A percentile compares a stretch with the other conserved stretches of the same genome.
Conservation (phyloP, 2,329 filamentous ascomycete species). For the Claviceps purpurea region DNA sequence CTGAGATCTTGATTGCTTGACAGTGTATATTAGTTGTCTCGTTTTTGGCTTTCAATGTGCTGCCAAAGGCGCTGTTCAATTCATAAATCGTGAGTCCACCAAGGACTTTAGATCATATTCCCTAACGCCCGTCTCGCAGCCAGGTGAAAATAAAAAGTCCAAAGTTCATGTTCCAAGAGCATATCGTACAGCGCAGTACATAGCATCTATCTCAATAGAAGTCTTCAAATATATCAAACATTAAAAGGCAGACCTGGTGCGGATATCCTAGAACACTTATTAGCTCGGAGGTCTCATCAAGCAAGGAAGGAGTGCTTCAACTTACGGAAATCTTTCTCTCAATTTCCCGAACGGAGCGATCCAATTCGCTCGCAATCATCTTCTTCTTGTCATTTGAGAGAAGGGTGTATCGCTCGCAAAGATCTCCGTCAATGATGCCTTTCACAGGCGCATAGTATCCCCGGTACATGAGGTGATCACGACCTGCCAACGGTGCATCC, state of each 20-base stretch:
- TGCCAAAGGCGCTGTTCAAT: conserved; percentile 10
- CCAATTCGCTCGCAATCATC: conserved; percentile 86
- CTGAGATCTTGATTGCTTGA: neutral
- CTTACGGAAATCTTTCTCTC: conserved; percentile 80
- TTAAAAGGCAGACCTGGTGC: conserved; percentile 46
- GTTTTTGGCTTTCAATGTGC: conserved; percentile 2
- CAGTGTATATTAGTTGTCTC: conserved; percentile 7
- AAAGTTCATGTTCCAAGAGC: conserved; percentile 13
- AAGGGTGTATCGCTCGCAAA: conserved; percentile 83
- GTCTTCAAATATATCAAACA: neutral
- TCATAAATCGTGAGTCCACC: conserved; percentile 14
- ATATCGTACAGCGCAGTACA: conserved; percentile 11
- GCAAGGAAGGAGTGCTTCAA: conserved; percentile 1
- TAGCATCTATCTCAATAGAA: neutral
- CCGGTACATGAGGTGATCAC: conserved; percentile 91
- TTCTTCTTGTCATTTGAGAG: conserved; percentile 81
- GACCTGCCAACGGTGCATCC: conserved; percentile 75
- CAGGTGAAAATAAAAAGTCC: neutral
- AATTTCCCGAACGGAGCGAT: conserved; percentile 82
- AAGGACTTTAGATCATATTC: conserved; percentile 13
- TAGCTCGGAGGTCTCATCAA: conserved; percentile 9
- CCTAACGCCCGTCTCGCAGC: conserved; percentile 18
- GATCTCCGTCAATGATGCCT: conserved; percentile 89
- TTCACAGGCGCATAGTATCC: conserved; percentile 95
- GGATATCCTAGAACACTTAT: conserved; percentile 33